Conservation (phyloP, 2,329 filamentous ascomycete genomes). For the Aspergillus pseudonomiae region DNA sequence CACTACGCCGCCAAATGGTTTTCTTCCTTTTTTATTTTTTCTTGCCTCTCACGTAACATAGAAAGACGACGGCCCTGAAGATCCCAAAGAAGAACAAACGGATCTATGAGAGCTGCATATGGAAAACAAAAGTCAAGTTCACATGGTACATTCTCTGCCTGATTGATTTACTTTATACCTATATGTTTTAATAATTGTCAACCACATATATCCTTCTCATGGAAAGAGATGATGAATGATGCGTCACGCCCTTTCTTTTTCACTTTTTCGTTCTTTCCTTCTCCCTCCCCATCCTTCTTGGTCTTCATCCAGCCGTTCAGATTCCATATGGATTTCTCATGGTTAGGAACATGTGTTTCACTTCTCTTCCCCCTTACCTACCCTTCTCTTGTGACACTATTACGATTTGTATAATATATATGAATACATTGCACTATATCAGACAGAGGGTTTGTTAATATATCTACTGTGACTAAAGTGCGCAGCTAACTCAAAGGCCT, state of each 20-base stretch:
- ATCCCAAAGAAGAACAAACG: not conserved
- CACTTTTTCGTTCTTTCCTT: not conserved
- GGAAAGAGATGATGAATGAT: conserved; percentile 10
- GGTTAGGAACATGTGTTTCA: not conserved
- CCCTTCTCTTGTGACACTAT: not conserved
- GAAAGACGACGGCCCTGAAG: not conserved
- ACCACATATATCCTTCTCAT: conserved; percentile 5
- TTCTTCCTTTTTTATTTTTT: not conserved
- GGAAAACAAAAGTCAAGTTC: not conserved
- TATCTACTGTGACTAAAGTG: not conserved
- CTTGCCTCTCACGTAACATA: not conserved
- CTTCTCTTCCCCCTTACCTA: not conserved
- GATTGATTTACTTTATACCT: not conserved
- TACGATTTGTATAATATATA: not conserved
- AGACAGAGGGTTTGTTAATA: not conserved
- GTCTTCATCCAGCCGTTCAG: not conserved
- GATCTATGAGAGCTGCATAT: conserved; percentile 1
- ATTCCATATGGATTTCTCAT: not conserved
- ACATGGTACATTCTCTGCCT: conserved; percentile 1
- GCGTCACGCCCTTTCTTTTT: conserved; percentile 5
- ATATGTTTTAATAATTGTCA: conserved; percentile 3
- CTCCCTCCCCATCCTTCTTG: not conserved
- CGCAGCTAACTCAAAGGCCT: not conserved
- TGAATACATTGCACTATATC: not conserved
- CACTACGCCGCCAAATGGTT: not conserved